Evolutionary conservation across 2,329 filamentous ascomycete species (phyloP).

Genomic region (Pseudogymnoascus sp.): DNA sequence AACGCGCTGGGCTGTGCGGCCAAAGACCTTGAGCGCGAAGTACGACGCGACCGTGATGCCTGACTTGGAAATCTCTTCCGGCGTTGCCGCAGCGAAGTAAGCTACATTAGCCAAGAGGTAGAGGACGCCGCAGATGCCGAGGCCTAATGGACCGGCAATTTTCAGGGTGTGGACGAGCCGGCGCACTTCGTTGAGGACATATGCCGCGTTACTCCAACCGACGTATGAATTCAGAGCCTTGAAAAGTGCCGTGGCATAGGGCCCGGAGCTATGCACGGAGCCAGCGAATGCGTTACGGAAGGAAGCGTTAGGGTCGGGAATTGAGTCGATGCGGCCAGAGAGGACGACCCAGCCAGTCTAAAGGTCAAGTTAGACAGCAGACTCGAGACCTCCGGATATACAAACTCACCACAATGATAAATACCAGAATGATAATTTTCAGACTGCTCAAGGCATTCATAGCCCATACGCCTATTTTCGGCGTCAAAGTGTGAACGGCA

Average conservation of each 20-base stretch:
- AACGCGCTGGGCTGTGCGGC: conserved; percentile 31
- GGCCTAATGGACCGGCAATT: conserved; percentile 44
- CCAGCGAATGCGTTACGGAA: conserved; percentile 40
- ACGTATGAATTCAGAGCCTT: conserved; percentile 47
- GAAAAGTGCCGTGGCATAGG: conserved; percentile 41
- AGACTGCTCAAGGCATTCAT: conserved; percentile 38
- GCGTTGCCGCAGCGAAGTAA: conserved; percentile 49
- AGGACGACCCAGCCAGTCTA: conserved; percentile 30
- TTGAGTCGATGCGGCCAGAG: conserved; percentile 28
- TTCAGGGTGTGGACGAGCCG: conserved; percentile 47
- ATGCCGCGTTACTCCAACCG: conserved; percentile 46
- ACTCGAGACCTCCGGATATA: conserved; percentile 9
- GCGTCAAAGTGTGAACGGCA: conserved; percentile 35
- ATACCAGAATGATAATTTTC: conserved; percentile 39
- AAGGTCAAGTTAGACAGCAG: neutral
- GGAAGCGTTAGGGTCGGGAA: conserved; percentile 33
- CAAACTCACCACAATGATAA: conserved; percentile 31
- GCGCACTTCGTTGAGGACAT: conserved; percentile 47
- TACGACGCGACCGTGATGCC: conserved; percentile 45
- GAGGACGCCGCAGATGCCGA: conserved; percentile 41
- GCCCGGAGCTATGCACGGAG: conserved; percentile 29
- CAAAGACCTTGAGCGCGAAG: conserved; percentile 48
- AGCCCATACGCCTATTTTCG: conserved; percentile 37
- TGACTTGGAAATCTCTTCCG: conserved; percentile 42
- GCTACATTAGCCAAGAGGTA: conserved; percentile 50